Evolutionary conservation across 2,329 filamentous ascomycete species (phyloP), one percentile per base, ranked within the genome.

Genomic region (Epichloe gansuensis): DNA sequence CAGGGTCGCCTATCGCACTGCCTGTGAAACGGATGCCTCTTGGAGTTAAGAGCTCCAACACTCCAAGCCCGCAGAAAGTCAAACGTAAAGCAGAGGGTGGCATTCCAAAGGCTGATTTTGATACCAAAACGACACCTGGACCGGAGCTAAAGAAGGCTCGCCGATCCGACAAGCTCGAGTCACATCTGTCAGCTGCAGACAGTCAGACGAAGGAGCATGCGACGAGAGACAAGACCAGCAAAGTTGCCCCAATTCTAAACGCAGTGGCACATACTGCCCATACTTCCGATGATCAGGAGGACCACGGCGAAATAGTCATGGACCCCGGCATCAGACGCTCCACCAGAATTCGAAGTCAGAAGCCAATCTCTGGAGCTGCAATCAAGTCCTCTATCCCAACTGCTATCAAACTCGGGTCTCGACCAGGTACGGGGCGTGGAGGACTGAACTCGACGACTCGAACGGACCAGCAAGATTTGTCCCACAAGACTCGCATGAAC

Each of bases 21-120:
- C n/a, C 51, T 5, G 21, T 46, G 1, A 60, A 63, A 55, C 61
- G 67, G 36, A 57, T 57, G 38, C 64, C 67, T 45, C 60, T 69
- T 17, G 66, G 58, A 31, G 58, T 54, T 51, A 65, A 64, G 61
- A 68, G 64, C 59, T 64, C 65, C 57, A 69, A 69, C 51, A 59
- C 63, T 27, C 61, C 60, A 31, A 67, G 64, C 52, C 64, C 66
- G 2, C 50, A 57, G 34, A 67, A 64, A 60, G 44, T 40, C 1
- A 68, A 68, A 57, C 64, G 63, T 23, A 68, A 67, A 54, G 57
- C 58, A 3, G 60, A 65, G 1, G 56, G 53, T 7, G 60, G 56
- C 7, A 50, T 51, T 4, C 50, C 34, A 2, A 59, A 60, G 5
- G 27, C 49, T 5, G 47, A 60, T 5, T 58, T 61, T 7, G 59